Base-by-base conservation (phyloP, 805 yeast species). In the Candida mattraensis region DNA sequence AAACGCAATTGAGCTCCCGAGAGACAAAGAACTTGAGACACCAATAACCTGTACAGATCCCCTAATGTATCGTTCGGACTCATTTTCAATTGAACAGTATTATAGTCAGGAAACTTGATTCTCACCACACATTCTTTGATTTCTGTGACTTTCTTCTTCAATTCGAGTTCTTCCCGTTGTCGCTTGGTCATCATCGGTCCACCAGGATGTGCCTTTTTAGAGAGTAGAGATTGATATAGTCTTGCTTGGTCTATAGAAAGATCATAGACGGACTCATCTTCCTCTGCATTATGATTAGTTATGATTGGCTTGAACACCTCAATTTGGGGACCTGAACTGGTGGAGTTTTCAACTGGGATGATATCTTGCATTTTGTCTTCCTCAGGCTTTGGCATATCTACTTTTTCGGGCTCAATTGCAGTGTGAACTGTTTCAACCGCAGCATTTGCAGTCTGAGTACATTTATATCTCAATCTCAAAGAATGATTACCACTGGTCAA, bases 51-150 rank as follows among this genome's bases (percentile, higher is more conserved):
- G 22, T 51, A 50, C 31, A 37, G 56, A 42, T 36, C 61, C 30
- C 27, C 45, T 23, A 37, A 34, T 2, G 73, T 67, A 31, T 76
- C 76, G 1, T 49, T 47, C 5, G 76, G 67, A 8, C 52, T 50
- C 44, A 81, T 72, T n/a, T 60, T 65, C 12, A 75, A 62, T 45
- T 80, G 79, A 1, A 80, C 51, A 15, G 62, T 63, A 3, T 69
- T 64, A 36, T 69, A 67, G 53, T 81, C 84, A 0, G 86, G 85
- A 40, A 82, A 73, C 35, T 72, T 65, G 8, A 81, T 48, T 37
- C 87, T 63, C 2, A 80, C 53, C 6, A 63, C 52, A 33, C 76
- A 69, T 30, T 56, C 54, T 10, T 52, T 58, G 24, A 42, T 40
- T 34, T 51, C 60, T n/a, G n/a, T n/a, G 39, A 38, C 22, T n/a